Percentiles rank a stretch among this genome's conserved stretches.
Conservation (phyloP, 2,329 filamentous ascomycete species). For the Albifimbria verrucaria region DNA sequence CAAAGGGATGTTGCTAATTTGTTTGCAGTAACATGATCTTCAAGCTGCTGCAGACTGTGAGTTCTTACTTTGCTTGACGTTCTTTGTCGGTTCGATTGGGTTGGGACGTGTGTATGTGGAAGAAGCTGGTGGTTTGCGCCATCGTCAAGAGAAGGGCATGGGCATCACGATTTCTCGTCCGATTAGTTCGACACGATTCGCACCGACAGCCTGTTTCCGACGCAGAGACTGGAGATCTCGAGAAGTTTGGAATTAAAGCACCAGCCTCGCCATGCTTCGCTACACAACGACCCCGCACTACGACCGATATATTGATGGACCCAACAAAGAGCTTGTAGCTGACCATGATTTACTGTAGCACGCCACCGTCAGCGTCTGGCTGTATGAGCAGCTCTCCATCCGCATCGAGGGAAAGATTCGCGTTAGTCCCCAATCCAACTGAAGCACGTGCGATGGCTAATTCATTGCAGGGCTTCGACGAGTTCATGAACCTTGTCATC, state of each 20-base stretch:
- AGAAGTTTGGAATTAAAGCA: no score
- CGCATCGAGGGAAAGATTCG: conserved; percentile 96
- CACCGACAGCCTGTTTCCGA: background rate
- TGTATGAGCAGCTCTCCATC: conserved; percentile 93
- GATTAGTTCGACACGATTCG: background rate
- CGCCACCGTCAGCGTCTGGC: conserved; percentile 87
- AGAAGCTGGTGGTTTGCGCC: no score
- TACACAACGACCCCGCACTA: background rate
- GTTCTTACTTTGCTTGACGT: conserved; percentile 14
- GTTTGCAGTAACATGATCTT: conserved; percentile 43
- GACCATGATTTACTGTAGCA: conserved; percentile 50
- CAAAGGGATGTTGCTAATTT: no score
- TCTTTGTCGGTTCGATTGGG: no score
- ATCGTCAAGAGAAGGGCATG: no score
- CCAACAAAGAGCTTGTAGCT: conserved; percentile 9
- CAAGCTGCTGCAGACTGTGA: conserved; percentile 73
- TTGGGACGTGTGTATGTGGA: no score
- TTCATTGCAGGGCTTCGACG: conserved; percentile 74
- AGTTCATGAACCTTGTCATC: conserved; percentile 98
- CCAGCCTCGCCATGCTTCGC: no score
- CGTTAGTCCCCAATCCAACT: conserved; percentile 47
- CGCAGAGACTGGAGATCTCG: no score
- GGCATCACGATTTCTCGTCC: no score
- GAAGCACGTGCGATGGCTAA: conserved; percentile 1
- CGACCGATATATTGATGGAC: no score